Conservation (phyloP, 2,329 filamentous ascomycete genomes). For the Fusarium bactridioides region DNA sequence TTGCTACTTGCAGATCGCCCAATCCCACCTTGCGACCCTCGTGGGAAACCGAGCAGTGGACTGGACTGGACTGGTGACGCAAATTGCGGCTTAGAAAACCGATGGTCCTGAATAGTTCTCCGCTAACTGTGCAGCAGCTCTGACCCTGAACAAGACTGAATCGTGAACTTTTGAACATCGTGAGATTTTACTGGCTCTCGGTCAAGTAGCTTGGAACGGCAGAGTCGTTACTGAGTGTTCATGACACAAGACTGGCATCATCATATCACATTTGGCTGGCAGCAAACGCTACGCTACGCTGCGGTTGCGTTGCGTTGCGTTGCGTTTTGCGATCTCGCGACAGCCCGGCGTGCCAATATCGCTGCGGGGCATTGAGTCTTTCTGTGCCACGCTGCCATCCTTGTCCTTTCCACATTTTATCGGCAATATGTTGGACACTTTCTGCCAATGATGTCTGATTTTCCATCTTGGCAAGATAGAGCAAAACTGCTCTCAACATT, state of each 20-base stretch:
- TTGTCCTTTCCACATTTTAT: conserved; percentile 28
- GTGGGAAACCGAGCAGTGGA: conserved; percentile 22
- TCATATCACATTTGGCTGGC: conserved; percentile 31
- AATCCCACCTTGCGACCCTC: conserved; percentile 36
- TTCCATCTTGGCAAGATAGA: not conserved
- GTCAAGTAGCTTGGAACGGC: conserved; percentile 15
- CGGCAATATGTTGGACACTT: not conserved
- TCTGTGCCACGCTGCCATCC: conserved; percentile 26
- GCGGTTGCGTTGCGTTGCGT: not conserved
- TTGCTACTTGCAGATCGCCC: conserved; percentile 41
- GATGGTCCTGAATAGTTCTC: not conserved
- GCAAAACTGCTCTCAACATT: not conserved
- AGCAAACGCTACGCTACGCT: conserved; percentile 18
- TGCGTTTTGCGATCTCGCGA: conserved; percentile 27
- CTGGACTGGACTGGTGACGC: conserved; percentile 36
- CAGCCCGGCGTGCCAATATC: conserved; percentile 33
- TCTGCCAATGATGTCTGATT: not conserved
- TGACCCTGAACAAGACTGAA: conserved; percentile 5
- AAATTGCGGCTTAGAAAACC: conserved; percentile 24
- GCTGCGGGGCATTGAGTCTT: conserved; percentile 33
- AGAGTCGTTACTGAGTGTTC: conserved; percentile 14
- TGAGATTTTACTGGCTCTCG: conserved; percentile 17
- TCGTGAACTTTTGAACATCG: conserved; percentile 2
- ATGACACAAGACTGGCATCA: conserved; percentile 44
- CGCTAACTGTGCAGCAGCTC: conserved; percentile 14